Conservation (phyloP, 2,329 filamentous ascomycete species). For the Zymoseptoria pseudotritici region DNA sequence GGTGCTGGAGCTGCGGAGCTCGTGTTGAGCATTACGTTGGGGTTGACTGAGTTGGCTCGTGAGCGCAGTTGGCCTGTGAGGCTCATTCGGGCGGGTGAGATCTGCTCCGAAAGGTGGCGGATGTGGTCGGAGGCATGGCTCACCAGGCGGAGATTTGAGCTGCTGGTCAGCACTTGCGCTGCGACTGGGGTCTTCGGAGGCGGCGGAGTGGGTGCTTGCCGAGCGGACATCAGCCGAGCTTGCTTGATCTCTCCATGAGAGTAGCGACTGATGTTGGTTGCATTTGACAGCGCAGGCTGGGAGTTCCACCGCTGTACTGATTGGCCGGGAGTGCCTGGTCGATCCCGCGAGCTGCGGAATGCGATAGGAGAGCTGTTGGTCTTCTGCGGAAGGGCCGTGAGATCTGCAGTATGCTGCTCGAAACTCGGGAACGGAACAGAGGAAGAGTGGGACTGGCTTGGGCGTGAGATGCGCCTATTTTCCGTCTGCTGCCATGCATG, state of each 20-base stretch:
- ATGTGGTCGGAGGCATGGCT: background rate
- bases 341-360: slow-evolving; percentile 15
- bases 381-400: slow-evolving; percentile 10
- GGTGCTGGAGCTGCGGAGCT: background rate
- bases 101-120: slow-evolving; percentile 3
- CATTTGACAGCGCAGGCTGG: slow-evolving; percentile 24
- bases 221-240: slow-evolving; percentile 25
- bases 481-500: slow-evolving; percentile 12
- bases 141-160: slow-evolving; percentile 4
- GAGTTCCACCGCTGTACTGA: slow-evolving; percentile 27
- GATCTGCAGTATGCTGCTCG: background rate
- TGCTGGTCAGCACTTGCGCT: slow-evolving; percentile 7
- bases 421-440: background rate
- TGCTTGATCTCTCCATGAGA: slow-evolving; percentile 26
- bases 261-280: slow-evolving; percentile 15
- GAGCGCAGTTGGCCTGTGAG: background rate
- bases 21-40: background rate
- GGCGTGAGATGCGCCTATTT: background rate
- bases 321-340: slow-evolving; percentile 16
- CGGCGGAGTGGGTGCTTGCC: slow-evolving; percentile 24
- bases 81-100: background rate
- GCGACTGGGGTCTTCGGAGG: slow-evolving; percentile 17
- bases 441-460: background rate
- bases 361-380: slow-evolving; percentile 21
- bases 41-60: background rate